Evolutionary conservation across 305 asterid species (phyloP).

Genomic region (Ilex paraguariensis): DNA sequence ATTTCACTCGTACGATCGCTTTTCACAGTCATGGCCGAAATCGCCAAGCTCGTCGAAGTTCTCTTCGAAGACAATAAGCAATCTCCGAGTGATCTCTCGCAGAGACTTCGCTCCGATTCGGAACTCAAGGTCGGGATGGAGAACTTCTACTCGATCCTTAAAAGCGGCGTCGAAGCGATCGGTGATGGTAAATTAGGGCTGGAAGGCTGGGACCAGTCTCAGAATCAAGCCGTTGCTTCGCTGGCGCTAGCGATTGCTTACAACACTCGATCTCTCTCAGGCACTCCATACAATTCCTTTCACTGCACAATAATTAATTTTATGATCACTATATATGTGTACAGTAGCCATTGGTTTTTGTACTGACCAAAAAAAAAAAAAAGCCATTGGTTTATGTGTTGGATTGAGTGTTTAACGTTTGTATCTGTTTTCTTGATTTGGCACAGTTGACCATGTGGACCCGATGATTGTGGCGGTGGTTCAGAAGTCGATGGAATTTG

Average conservation of each 20-base stretch:
- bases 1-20: conserved; percentile 1
- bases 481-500: conserved; percentile 78
- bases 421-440: conserved; percentile 9
- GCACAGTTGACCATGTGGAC: conserved; percentile 79
- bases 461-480: conserved; percentile 73
- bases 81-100: conserved; percentile 50
- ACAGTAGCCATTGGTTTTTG: not conserved
- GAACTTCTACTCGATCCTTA: conserved; percentile 60
- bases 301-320: no score
- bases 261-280: conserved; percentile 61
- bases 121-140: conserved; percentile 64
- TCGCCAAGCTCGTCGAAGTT: conserved; percentile 76
- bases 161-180: conserved; percentile 52
- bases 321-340: conserved; percentile 8
- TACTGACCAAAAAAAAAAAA: no score
- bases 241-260: conserved; percentile 55
- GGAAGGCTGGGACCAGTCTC: conserved; percentile 74
- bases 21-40: conserved; percentile 75
- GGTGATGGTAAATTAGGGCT: conserved; percentile 49
- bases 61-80: conserved; percentile 15
- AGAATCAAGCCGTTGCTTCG: conserved; percentile 73
- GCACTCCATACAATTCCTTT: conserved; percentile 21
- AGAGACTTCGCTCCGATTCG: conserved; percentile 68
- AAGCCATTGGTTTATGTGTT: not conserved
- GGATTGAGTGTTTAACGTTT: conserved; percentile 10